Conservation (phyloP, 192 early-diverging fungal genomes). For the Podila epicladia region DNA sequence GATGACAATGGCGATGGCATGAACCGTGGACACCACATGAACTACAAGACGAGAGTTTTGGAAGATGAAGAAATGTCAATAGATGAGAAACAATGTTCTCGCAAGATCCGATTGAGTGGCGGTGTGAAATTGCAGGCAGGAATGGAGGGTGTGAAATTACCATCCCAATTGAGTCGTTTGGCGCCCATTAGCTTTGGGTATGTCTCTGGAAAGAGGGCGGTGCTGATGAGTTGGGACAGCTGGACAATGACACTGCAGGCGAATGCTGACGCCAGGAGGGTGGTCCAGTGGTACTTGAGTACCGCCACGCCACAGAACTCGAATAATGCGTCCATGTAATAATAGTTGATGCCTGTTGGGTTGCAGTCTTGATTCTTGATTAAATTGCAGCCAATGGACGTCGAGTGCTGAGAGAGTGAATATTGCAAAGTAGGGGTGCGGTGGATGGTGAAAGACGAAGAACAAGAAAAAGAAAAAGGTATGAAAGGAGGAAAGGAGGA, state of each 20-base stretch:
- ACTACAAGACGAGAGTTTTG: slow-evolving; percentile 39
- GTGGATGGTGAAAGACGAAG: slow-evolving; percentile 3
- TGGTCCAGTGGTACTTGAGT: slow-evolving; percentile 74
- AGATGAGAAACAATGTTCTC: slow-evolving; percentile 1
- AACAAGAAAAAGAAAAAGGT: slow-evolving; percentile 1
- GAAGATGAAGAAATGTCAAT: neutral
- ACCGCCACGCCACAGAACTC: slow-evolving; percentile 63
- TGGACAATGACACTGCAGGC: slow-evolving; percentile 65
- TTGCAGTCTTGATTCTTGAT: slow-evolving; percentile 2
- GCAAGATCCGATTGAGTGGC: too few relatives aligned
- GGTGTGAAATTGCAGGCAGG: neutral
- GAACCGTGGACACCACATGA: slow-evolving; percentile 83
- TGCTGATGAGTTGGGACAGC: slow-evolving; percentile 69
- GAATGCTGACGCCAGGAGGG: slow-evolving; percentile 57
- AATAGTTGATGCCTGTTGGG: neutral
- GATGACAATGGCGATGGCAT: slow-evolving; percentile 73
- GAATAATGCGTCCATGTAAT: slow-evolving; percentile 48
- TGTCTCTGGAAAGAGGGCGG: slow-evolving; percentile 71
- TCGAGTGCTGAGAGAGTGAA: neutral
- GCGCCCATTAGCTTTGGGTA: slow-evolving; percentile 67
- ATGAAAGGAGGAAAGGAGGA: neutral
- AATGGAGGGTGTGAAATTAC: slow-evolving; percentile 1
- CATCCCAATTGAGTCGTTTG: slow-evolving; percentile 62
- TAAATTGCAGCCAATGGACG: neutral
- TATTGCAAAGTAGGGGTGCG: neutral